Percentiles rank a stretch among this genome's conserved stretches.
phyloP scores from a whole-genome alignment of 1,139 yeast species.

The Suhomyces kunorum region DNA sequence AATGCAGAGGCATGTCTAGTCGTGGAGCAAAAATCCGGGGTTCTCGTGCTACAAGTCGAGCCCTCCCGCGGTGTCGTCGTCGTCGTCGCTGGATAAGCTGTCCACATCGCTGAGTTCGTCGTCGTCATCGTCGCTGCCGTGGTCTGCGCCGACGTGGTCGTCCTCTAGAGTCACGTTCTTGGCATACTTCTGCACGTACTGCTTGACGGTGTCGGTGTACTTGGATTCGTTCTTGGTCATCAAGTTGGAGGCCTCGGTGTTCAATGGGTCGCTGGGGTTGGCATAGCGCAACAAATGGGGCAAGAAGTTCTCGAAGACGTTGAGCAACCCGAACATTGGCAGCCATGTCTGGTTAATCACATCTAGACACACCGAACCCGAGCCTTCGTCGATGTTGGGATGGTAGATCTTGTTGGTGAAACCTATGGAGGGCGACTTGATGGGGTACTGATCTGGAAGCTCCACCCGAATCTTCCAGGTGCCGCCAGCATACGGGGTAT shows the following conservation, averaged over 20 bases:
- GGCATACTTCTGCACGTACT: slow-evolving; percentile 77
- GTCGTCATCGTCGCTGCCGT: slow-evolving; percentile 41
- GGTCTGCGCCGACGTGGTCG: slow-evolving; percentile 33
- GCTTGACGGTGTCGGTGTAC: slow-evolving; percentile 70
- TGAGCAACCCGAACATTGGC: slow-evolving; percentile 91
- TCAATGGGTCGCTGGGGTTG: slow-evolving; percentile 91
- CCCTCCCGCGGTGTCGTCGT: slow-evolving; percentile 25
- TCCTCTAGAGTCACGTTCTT: slow-evolving; percentile 37
- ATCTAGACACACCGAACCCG: slow-evolving; percentile 94
- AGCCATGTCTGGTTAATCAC: slow-evolving; percentile 98
- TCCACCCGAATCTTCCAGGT: slow-evolving; percentile 92
- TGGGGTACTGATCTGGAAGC: slow-evolving; percentile 93
- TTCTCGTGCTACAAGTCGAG: slow-evolving; percentile 12
- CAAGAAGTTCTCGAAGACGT: slow-evolving; percentile 88
- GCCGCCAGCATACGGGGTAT: slow-evolving; percentile 89
- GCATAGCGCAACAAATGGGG: slow-evolving; percentile 93
- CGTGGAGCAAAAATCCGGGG: not conserved
- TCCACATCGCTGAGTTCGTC: slow-evolving; percentile 53
- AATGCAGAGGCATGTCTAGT: slow-evolving; percentile 4
- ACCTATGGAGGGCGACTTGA: slow-evolving; percentile 94
- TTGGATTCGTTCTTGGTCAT: slow-evolving; percentile 69
- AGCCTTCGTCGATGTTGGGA: slow-evolving; percentile 87
- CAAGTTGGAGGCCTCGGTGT: slow-evolving; percentile 86
- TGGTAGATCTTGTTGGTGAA: slow-evolving; percentile 89
- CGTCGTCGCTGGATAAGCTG: slow-evolving; percentile 51